Evolutionary conservation across 257 asterid genomes (phyloP).

Genomic region (Rehmannia glutinosa): DNA sequence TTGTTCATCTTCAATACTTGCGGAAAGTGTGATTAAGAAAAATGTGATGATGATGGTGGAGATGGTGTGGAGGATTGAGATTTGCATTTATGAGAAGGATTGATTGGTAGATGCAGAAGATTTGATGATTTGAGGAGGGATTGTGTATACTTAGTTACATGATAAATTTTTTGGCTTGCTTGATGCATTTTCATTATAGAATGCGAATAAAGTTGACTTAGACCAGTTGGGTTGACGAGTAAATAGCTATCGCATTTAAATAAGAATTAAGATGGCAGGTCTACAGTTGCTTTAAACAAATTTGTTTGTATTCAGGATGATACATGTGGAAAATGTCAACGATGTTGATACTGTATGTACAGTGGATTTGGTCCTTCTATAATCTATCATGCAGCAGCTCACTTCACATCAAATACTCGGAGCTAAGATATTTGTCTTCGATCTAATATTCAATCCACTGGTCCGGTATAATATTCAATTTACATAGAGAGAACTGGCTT

Average conservation of each 20-base stretch:
- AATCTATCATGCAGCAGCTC: no score
- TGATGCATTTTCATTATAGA: background rate
- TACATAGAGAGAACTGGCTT: no score
- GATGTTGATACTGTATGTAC: no score
- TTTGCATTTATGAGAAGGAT: background rate
- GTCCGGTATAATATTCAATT: no score
- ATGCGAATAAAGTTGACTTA: background rate
- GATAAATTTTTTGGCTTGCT: background rate
- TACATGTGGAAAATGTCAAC: background rate
- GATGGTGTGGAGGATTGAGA: background rate
- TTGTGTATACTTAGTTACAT: background rate
- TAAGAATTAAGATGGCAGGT: background rate
- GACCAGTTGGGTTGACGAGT: background rate
- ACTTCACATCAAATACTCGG: no score
- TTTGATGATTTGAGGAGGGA: background rate
- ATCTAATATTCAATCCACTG: no score
- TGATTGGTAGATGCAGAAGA: background rate
- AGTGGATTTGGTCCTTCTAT: no score
- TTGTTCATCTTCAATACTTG: background rate
- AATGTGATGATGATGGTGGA: background rate
- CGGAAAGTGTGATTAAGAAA: background rate
- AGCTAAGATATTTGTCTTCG: no score
- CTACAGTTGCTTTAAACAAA: background rate
- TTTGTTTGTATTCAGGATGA: background rate
- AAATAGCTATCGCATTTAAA: background rate